phyloP scores from a whole-genome alignment of 805 yeast species.

The Yamadazyma laniorum region DNA sequence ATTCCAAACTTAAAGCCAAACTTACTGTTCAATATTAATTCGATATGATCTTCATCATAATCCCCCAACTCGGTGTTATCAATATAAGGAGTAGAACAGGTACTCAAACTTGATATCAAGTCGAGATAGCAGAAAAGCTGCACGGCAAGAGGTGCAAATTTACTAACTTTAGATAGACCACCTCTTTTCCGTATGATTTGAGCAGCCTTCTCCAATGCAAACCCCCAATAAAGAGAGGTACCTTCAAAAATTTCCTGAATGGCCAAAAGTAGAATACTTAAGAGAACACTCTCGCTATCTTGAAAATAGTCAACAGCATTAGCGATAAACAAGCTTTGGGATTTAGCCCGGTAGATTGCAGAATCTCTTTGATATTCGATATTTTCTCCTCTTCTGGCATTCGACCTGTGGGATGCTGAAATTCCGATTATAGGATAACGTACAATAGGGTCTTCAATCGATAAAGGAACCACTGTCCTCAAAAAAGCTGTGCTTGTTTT shows the following conservation, averaged over 20 bases:
- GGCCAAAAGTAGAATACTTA: conserved; percentile 20
- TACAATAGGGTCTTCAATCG: conserved; percentile 16
- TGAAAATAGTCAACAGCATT: conserved; percentile 11
- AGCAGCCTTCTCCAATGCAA: conserved; percentile 21
- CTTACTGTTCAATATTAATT: conserved; percentile 20
- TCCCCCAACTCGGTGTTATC: conserved; percentile 9
- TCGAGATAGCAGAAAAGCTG: conserved; percentile 30
- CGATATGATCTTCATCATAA: conserved; percentile 17
- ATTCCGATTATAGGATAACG: conserved; percentile 25
- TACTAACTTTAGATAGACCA: conserved; percentile 19
- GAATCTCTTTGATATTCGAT: conserved; percentile 10
- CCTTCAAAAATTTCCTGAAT: conserved; percentile 27
- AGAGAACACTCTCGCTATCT: conserved; percentile 16
- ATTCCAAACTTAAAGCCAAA: conserved; percentile 28
- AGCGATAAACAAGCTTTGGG: conserved; percentile 14
- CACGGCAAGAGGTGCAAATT: conserved; percentile 19
- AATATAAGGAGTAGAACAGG: conserved; percentile 23
- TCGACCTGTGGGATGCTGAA: conserved; percentile 23
- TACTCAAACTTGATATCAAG: conserved; percentile 25
- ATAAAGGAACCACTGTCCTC: conserved; percentile 21
- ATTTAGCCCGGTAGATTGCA: conserved; percentile 12
- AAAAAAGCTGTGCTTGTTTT: conserved; percentile 22
- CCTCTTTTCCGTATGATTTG: conserved; percentile 20
- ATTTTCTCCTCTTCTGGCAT: conserved; percentile 1
- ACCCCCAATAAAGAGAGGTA: conserved; percentile 24